Evolutionary conservation across 1,284 basidiomycete species (phyloP), one percentile per base, ranked within the genome.

Genomic region (Ceratobasidium theobromae): DNA sequence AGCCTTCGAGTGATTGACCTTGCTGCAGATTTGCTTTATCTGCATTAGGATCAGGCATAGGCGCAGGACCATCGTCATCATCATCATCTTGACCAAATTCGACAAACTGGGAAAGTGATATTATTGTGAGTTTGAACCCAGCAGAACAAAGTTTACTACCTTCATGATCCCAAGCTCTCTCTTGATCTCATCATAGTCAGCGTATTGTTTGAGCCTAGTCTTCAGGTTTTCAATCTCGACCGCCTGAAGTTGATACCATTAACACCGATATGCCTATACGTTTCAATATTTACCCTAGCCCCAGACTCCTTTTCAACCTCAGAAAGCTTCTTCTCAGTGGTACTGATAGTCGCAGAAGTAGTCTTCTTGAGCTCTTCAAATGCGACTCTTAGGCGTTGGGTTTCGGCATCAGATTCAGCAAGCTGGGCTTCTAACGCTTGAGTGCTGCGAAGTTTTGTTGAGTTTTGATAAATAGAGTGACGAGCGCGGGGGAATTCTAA

Each of bases 101-200:
- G 69, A 97, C 94, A 72, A 88, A 96, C 94, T 97, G 67, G n/a
- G 5, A 51, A 49, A 52, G 3, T 16, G 8, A 38, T 16, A 38
- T n/a, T 27, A 53, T 23, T 23, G 48, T 25, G 18, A 6, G 25
- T 8, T 12, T 48, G 30, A 4, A 28, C 16, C n/a, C 23, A 55
- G 41, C 5, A 12, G n/a, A 53, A 6, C 18, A 1, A 71, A 80
- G 25, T 45, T 14, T 8, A n/a, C 18, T 60, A 92, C 94, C 86
- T 98, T 97, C 91, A 98, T 92, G 71, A 97, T 96, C 73, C 95
- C 94, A 23, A 97, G 82, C 75, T 97, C 95, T 45, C 95, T 87
- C 79, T 97, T 97, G 74, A 97, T 87, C 77, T 97, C 95, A 72
- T 98, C 95, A 72, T 97, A 98, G 75, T 97, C 93, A 3, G 77